Base-by-base conservation (phyloP, 164 flowering plant species). In the Dillenia turbinata region DNA sequence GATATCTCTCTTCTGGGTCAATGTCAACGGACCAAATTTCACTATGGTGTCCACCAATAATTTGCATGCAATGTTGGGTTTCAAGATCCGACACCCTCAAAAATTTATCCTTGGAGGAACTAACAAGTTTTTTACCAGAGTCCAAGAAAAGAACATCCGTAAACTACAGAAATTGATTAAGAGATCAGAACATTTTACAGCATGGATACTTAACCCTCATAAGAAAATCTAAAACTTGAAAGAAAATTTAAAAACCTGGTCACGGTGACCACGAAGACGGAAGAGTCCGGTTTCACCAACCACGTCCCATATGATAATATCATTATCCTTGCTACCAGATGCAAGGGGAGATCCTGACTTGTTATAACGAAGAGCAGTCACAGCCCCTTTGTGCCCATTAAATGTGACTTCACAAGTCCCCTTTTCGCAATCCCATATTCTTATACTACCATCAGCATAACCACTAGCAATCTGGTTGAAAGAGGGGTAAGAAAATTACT, bases 51-150 rank as follows among this genome's bases (percentile, higher is more conserved):
- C 94, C 97, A 72, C 96, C 73, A 63, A 95, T 62, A 62, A 90
- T 95, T 78, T 95, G 99, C 81, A 90, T 71, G 68, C 99, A 95
- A 58, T 92, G 88, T 61, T 90, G 96, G 2, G 92, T 88, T 40
- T 92, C 97, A 58, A 95, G 85, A 78, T 95, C 97, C 99, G 97
- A 95, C 22, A 95, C 86, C 66, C 99, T 88, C 71, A 92, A 59
- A 70, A 85, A 92, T 56, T 87, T 95, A 80, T 95, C 99, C 60
- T 95, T 95, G 24, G 99, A 95, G 12, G 97, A 86, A 72, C 87
- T 89, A 66, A 85, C 89, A 71, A 95, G 88, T 67, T 88, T 89
- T 60, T 85, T 95, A 54, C 84, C 82, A 68, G 85, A 83, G 62
- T 88, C 94, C 70, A 95, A 66, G 78, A 95, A 95, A 52, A 85